phyloP scores from a whole-genome alignment of 1,139 yeast genomes.

The Debaryomyces sp. region DNA sequence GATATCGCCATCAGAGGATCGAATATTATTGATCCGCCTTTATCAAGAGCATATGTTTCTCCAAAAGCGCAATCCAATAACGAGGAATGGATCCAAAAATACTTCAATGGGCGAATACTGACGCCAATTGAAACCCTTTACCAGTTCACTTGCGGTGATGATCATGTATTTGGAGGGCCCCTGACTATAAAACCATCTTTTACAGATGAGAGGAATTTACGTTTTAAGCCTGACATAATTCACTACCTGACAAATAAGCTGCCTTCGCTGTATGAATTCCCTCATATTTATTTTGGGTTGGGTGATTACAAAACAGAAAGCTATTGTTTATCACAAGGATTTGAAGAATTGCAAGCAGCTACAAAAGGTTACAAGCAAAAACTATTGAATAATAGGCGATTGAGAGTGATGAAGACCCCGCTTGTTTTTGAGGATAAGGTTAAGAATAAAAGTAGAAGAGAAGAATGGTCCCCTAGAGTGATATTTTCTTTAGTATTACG shows the following conservation, averaged over 20 bases:
- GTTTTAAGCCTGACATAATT: background rate
- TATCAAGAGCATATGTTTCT: too few species aligned
- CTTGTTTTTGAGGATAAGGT: background rate
- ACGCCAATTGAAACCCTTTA: background rate
- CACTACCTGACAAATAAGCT: background rate
- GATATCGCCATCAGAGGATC: too few species aligned
- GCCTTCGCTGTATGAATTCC: background rate
- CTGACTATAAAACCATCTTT: background rate
- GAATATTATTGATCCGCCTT: too few species aligned
- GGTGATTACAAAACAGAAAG: background rate
- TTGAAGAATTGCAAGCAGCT: background rate
- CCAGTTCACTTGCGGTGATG: background rate
- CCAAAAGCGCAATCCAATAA: background rate
- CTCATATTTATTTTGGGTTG: background rate
- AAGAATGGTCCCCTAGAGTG: background rate
- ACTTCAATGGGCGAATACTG: background rate
- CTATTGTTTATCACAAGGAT: background rate
- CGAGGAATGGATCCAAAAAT: background rate
- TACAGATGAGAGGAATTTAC: background rate
- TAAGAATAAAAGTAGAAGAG: background rate
- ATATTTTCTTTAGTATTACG: background rate
- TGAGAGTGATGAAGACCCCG: background rate
- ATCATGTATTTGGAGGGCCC: background rate
- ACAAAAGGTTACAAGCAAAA: background rate
- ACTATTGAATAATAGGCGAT: background rate